Conservation (phyloP, 169 alveolate species). For the Cytauxzoon felis region DNA sequence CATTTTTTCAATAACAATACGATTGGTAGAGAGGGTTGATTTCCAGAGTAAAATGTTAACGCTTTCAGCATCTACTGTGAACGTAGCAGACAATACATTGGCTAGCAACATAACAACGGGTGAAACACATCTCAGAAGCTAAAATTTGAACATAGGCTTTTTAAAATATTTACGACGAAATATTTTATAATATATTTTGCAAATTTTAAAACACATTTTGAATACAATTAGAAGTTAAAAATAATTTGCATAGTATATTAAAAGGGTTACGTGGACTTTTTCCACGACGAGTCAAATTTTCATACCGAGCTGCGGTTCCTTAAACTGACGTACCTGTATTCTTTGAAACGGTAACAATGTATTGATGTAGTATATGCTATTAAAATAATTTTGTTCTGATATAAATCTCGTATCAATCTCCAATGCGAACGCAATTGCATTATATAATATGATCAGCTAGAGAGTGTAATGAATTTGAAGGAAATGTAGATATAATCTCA, state of each 20-base stretch:
- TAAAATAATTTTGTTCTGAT: background rate
- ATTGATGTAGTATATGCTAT: constrained; percentile 25
- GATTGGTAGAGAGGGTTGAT: constrained; percentile 43
- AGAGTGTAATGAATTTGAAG: background rate
- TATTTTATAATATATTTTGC: too few species aligned
- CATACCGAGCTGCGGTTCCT: too few species aligned
- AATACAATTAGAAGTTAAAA: too few species aligned
- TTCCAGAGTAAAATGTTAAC: constrained; percentile 37
- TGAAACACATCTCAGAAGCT: constrained; percentile 33
- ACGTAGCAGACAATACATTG: constrained; percentile 18
- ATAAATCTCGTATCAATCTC: constrained; percentile 51
- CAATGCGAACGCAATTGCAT: constrained; percentile 44
- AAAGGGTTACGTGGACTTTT: too few species aligned
- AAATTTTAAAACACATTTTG: too few species aligned
- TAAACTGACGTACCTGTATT: constrained; percentile 13
- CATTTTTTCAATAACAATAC: constrained; percentile 45
- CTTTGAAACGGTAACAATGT: constrained; percentile 50
- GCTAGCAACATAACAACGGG: constrained; percentile 34
- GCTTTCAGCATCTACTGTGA: constrained; percentile 24
- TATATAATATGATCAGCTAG: constrained; percentile 30
- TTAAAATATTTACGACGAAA: too few species aligned
- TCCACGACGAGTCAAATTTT: too few species aligned
- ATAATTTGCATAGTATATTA: too few species aligned
- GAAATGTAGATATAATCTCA: background rate
- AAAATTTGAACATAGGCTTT: background rate